These are phyloP conservation scores for Posidonia australis DNA, from an alignment of 106 monocot species.

Conservation along the genomic window DNA sequence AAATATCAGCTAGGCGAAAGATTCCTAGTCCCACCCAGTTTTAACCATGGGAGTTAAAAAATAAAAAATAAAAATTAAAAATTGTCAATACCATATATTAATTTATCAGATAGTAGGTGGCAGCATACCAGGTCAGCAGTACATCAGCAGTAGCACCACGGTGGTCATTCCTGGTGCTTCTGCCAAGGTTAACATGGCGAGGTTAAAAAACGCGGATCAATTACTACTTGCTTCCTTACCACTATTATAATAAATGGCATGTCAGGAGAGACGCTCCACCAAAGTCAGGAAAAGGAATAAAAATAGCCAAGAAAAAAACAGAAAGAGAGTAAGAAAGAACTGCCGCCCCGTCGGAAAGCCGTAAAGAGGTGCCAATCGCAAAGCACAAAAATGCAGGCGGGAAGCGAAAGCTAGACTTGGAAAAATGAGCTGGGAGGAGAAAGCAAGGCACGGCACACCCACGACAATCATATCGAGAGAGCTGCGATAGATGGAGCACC, in stretches of 20 bases:
- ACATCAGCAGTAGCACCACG: neutral
- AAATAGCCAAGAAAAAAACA: too few species aligned
- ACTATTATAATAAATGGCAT: neutral
- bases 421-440: neutral
- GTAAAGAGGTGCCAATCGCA: neutral
- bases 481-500: neutral
- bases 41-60: neutral
- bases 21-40: neutral
- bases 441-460: neutral
- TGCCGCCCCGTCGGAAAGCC: neutral
- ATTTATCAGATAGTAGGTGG: slow-evolving; percentile 7
- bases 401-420: neutral
- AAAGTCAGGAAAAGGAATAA: neutral
- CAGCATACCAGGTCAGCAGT: neutral
- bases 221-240: neutral
- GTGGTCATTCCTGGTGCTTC: neutral
- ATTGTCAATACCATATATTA: too few species aligned
- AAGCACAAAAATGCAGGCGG: neutral
- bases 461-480: neutral
- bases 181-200: neutral
- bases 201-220: neutral
- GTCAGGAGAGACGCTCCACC: neutral
- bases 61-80: neutral
- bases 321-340: neutral
- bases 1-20: neutral